Evolutionary conservation across 139 green algal genomes (phyloP), one percentile per base, ranked within the genome.

Genomic region (Chlorella vulgaris): DNA sequence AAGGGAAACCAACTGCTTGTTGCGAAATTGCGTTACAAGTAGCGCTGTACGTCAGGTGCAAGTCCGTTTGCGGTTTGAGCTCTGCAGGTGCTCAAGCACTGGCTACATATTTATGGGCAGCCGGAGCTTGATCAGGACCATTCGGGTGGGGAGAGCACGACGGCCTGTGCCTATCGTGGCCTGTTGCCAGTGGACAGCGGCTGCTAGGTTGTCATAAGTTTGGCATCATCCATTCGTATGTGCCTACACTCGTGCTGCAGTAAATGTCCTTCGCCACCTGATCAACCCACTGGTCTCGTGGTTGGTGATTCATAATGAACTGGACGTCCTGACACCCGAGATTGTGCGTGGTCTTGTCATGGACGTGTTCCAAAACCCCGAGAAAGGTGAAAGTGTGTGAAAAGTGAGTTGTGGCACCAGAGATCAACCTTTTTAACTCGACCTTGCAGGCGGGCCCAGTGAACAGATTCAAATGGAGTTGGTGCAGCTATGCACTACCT

Each of bases 221-320:
- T n/a, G n/a, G n/a, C n/a, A n/a, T n/a, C n/a, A n/a, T n/a, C n/a
- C n/a, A n/a, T n/a, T n/a, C n/a, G n/a, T n/a, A n/a, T n/a, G 35
- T 7, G 31, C 1, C 2, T 19, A 1, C n/a, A 19, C 36, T 19
- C 35, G 50, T 53, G 50, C 51, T 29, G 81, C 92, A 80, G 90
- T 95, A 18, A 81, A 83, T 33, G 88, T 89, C 21, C 78, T 97
- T 65, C 85, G 92, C 61, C 81, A 94, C 39, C 74, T 98, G 8
- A 83, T 99, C 42, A 91, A 92, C 15, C 96, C 96, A 15, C 87
- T 98, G 85, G 73, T 99, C 42, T 76, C 78, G 29, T 78, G 88
- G 58, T 62, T 84, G 1, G 84, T 96, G 35, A 86, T 91, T 29
- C 83, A 87, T 53, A 79, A 84, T 2, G 80, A 93, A 51, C 42